Evolutionary conservation across 108 stramenopile species (phyloP), one percentile per base, ranked within the genome.

Genomic region (Fistulifera solaris): DNA sequence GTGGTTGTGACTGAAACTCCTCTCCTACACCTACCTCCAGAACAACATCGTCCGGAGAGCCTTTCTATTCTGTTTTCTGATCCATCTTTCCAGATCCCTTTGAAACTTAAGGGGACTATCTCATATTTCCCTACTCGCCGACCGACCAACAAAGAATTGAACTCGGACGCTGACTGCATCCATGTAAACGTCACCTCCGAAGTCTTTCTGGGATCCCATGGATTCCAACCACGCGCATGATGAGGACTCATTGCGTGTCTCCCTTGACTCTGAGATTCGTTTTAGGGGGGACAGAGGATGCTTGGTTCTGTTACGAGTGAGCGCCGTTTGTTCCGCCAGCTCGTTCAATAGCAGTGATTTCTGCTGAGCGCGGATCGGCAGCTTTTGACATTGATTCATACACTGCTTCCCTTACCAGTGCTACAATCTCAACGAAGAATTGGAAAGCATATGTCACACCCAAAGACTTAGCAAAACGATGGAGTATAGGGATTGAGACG

Each of bases 1-100:
- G 26, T 71, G 1, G 26, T 11, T 1, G 58, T 75, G 15, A 42
- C 44, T 27, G 68, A 75, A 18, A 1, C 2, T 15, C 66, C 66
- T 27, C 27, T 25, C 40, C 23, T 57, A 4, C 25, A 17, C 8
- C 31, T 35, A 35, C 6, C 31, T 6, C 31, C 31, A 35, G 31
- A 35, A 35, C 6, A 35, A 3, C 31, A 8, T 35, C 31, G 8
- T 35, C 31, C 3, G 6, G 6, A 35, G 3, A 6, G 6, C 31
- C 31, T 6, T 35, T 26, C 24, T n/a, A 51, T 51, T 7, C 19
- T 51, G 22, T 17, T 16, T 5, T 4, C 3, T 16, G 50, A 51
- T 6, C n/a, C 50, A 4, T 5, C 24, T 16, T 7, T 51, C 4
- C 50, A 51, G 6, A 57, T 57, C 5, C 56, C 56, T n/a, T 19